Percentiles rank a stretch among this genome's conserved stretches.
phyloP scores from a whole-genome alignment of 2,329 filamentous ascomycete species.

The Ceratocystis eucalypticola region DNA sequence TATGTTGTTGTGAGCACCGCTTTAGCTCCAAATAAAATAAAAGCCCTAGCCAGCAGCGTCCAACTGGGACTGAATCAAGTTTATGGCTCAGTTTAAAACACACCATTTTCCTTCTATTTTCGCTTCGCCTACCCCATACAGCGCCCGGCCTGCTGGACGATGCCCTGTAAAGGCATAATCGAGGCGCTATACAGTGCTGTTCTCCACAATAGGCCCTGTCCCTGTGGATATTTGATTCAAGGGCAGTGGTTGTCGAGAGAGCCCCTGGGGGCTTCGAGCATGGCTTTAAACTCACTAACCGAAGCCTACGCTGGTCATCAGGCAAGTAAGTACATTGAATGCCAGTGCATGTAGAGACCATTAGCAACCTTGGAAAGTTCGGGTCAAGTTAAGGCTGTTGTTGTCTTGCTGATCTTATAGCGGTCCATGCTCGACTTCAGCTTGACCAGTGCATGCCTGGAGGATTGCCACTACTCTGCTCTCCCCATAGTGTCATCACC shows the following conservation, averaged over 20 bases:
- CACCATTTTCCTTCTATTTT: neutral
- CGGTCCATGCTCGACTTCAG: neutral
- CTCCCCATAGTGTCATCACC: neutral
- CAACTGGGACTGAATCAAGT: neutral
- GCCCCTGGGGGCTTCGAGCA: too few species aligned
- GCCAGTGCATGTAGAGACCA: too few species aligned
- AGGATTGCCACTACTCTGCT: neutral
- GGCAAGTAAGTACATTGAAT: too few species aligned
- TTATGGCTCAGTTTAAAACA: neutral
- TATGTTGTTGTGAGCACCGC: too few species aligned
- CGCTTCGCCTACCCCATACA: neutral
- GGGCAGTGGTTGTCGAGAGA: neutral
- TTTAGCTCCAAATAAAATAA: neutral
- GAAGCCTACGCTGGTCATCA: too few species aligned
- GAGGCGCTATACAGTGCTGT: neutral
- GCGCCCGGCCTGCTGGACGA: neutral
- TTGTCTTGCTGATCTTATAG: neutral
- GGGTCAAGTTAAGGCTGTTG: neutral
- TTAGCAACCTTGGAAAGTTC: neutral
- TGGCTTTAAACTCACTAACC: neutral
- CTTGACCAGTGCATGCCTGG: neutral
- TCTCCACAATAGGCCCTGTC: neutral
- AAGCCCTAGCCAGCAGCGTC: neutral
- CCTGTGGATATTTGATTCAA: neutral
- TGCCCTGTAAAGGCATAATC: neutral